phyloP scores from a whole-genome alignment of 495 filamentous ascomycete genomes.

The Tuber borchii region DNA sequence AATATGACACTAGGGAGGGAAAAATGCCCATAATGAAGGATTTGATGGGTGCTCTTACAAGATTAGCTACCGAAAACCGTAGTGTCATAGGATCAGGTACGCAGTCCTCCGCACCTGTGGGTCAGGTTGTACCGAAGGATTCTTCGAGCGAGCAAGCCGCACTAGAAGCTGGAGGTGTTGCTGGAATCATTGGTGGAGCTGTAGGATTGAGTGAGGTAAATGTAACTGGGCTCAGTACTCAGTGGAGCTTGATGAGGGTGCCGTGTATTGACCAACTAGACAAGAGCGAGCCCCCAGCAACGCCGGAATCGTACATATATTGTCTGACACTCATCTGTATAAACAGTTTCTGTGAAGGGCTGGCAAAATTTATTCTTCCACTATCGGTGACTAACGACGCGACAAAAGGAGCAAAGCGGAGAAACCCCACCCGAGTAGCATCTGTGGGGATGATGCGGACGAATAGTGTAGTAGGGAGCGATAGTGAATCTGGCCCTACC shows the following conservation, averaged over 20 bases:
- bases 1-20: constrained; percentile 67
- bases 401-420: constrained; percentile 40
- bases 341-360: constrained; percentile 75
- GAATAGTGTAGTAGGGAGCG: constrained; percentile 40
- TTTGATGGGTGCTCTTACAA: constrained; percentile 74
- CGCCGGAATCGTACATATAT: constrained; percentile 92
- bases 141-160: constrained; percentile 68
- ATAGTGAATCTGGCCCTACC: constrained; percentile 40
- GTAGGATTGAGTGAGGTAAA: constrained; percentile 59
- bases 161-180: constrained; percentile 77
- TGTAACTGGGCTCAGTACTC: constrained; percentile 68
- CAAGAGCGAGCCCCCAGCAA: constrained; percentile 72
- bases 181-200: constrained; percentile 75
- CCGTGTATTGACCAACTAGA: constrained; percentile 92
- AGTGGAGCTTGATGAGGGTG: constrained; percentile 83
- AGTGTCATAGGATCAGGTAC: constrained; percentile 75
- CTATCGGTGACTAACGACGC: constrained; percentile 65
- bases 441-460: constrained; percentile 11
- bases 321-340: constrained; percentile 82
- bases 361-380: constrained; percentile 87
- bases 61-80: constrained; percentile 84
- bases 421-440: constrained; percentile 12
- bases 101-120: constrained; percentile 70
- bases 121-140: constrained; percentile 45
- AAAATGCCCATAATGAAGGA: constrained; percentile 72